Evolutionary conservation across 225 moss, liverwort and hornwort genomes (phyloP).

Genomic region (Physcomitrellopsis africana): DNA sequence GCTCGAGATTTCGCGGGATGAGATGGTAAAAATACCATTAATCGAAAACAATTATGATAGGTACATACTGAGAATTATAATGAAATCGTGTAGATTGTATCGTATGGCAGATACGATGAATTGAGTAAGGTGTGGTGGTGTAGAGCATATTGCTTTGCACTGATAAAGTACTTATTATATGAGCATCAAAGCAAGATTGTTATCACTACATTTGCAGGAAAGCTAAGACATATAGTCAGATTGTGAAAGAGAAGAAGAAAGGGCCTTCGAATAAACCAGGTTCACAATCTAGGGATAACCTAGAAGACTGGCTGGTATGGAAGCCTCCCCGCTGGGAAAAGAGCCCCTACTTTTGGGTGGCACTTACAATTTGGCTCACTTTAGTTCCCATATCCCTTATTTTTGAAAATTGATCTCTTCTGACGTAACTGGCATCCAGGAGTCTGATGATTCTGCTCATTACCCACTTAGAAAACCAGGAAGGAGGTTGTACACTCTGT

Average conservation of each 20-base stretch:
- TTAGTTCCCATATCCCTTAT: slow-evolving; percentile 85
- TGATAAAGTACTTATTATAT: slow-evolving; percentile 6
- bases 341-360: slow-evolving; percentile 97
- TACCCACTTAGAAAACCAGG: slow-evolving; percentile 19
- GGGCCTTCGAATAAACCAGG: slow-evolving; percentile 60
- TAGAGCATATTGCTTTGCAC: neutral
- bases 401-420: slow-evolving; percentile 81
- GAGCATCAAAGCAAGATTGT: neutral
- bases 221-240: slow-evolving; percentile 78
- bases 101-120: neutral
- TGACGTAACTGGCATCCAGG: slow-evolving; percentile 35
- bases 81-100: neutral
- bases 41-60: slow-evolving; percentile 92
- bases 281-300: slow-evolving; percentile 65
- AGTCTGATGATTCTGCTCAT: slow-evolving; percentile 13
- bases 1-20: slow-evolving; percentile 91
- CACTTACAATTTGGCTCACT: slow-evolving; percentile 92
- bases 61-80: slow-evolving; percentile 32
- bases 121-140: neutral
- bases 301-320: slow-evolving; percentile 96
- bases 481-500: slow-evolving; percentile 35
- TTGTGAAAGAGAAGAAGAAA: slow-evolving; percentile 62
- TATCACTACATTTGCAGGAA: slow-evolving; percentile 49
- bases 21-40: slow-evolving; percentile 95
- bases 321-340: slow-evolving; percentile 98